Percentiles rank a stretch among this genome's conserved stretches.
These are phyloP conservation scores for Edaphochlamys debaryana DNA, from an alignment of 139 green algal species.

Conservation along the genomic window DNA sequence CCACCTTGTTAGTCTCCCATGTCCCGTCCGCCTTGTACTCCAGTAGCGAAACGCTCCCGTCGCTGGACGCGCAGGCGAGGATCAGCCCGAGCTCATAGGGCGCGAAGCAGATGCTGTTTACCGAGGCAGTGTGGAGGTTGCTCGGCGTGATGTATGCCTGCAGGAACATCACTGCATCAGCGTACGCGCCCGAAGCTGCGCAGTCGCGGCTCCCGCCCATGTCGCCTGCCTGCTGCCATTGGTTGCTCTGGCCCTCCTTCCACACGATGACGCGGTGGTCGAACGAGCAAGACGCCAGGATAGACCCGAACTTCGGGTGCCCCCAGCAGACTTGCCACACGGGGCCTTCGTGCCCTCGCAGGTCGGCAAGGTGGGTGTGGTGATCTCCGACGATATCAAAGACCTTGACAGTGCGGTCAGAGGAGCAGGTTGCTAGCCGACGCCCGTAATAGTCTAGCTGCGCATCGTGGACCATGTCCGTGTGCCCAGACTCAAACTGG, in stretches of 20 bases:
- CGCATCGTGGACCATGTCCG: constrained; percentile 90
- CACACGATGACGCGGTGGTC: constrained; percentile 95
- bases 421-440: constrained; percentile 91
- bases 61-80: constrained; percentile 90
- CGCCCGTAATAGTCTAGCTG: constrained; percentile 98
- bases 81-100: constrained; percentile 92
- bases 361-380: constrained; percentile 73
- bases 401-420: constrained; percentile 90
- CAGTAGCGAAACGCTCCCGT: constrained; percentile 88
- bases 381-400: constrained; percentile 83
- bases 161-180: neutral
- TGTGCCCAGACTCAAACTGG: constrained; percentile 87
- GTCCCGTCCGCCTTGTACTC: constrained; percentile 70
- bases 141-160: constrained; percentile 68
- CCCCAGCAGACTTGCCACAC: constrained; percentile 92
- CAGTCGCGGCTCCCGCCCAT: neutral
- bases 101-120: constrained; percentile 95
- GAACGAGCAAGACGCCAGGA: constrained; percentile 94
- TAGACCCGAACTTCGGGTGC: constrained; percentile 94
- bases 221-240: constrained; percentile 78
- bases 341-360: constrained; percentile 94
- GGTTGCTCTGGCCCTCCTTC: constrained; percentile 82
- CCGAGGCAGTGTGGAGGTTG: constrained; percentile 75
- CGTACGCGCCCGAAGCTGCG: neutral
- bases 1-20: constrained; percentile 75